Evolutionary conservation across 2,329 filamentous ascomycete genomes (phyloP).

Genomic region (Macrophomina pseudophaseolina): DNA sequence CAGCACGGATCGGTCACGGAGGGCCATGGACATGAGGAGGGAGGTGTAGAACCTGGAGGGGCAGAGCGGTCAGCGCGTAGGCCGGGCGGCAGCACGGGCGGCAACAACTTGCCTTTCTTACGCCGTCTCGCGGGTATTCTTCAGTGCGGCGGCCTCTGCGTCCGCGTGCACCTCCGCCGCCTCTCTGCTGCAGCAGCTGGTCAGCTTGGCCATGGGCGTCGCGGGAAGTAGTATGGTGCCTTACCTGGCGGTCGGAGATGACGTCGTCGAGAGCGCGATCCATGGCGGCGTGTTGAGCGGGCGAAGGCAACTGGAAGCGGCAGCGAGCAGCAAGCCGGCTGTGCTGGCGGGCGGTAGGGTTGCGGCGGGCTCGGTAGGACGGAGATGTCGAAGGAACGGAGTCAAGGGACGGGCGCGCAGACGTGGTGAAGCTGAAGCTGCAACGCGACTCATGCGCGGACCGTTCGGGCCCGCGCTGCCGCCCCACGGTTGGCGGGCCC

Average conservation of each 20-base stretch:
- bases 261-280: slow-evolving; percentile 70
- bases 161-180: slow-evolving; percentile 35
- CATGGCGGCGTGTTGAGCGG: slow-evolving; percentile 48
- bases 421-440: slow-evolving; percentile 2
- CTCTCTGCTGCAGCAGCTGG: slow-evolving; percentile 30
- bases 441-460: slow-evolving; percentile 16
- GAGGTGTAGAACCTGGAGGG: slow-evolving; percentile 25
- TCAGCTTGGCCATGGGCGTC: slow-evolving; percentile 19
- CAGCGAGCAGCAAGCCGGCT: slow-evolving; percentile 2
- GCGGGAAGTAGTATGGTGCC: slow-evolving; percentile 1
- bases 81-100: background rate
- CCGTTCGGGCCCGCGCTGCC: background rate
- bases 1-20: slow-evolving; percentile 22
- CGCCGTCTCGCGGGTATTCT: slow-evolving; percentile 76
- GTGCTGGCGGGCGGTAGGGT: slow-evolving; percentile 3
- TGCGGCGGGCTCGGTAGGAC: slow-evolving; percentile 1
- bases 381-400: background rate
- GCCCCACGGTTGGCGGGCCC: background rate
- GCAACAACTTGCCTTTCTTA: slow-evolving; percentile 74
- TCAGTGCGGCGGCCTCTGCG: slow-evolving; percentile 50
- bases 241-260: slow-evolving; percentile 64
- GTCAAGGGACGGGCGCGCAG: slow-evolving; percentile 1
- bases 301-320: slow-evolving; percentile 2
- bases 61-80: slow-evolving; percentile 12
- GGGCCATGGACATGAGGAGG: slow-evolving; percentile 45